Evolutionary conservation across 2,329 filamentous ascomycete genomes (phyloP).

Genomic region (Talaromyces sp.): DNA sequence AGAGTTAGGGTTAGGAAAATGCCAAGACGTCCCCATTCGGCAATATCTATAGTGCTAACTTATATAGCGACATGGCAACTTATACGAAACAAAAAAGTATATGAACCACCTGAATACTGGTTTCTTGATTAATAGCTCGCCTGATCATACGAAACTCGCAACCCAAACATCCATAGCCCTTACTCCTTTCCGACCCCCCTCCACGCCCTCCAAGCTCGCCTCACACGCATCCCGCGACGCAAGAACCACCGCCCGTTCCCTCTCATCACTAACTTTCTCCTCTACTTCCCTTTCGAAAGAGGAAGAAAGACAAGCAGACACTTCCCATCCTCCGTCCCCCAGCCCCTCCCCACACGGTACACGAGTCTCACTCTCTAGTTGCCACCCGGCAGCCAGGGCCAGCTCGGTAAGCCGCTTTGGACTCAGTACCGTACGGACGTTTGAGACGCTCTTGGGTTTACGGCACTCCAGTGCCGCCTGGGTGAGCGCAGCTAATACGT

Average conservation of each 20-base stretch:
- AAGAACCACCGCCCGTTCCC: constrained; percentile 12
- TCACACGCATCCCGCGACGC: constrained; percentile 16
- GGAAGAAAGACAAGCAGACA: constrained; percentile 16
- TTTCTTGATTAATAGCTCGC: not conserved
- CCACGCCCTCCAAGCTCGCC: constrained; percentile 11
- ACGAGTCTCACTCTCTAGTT: constrained; percentile 21
- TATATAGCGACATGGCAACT: too few species aligned
- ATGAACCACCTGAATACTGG: too few species aligned
- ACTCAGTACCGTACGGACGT: constrained; percentile 45
- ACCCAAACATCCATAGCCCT: constrained; percentile 17
- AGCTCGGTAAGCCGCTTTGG: constrained; percentile 35
- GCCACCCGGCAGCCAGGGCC: not conserved
- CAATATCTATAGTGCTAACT: too few species aligned
- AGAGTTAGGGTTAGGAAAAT: not conserved
- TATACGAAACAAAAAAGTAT: too few species aligned
- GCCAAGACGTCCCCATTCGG: not conserved
- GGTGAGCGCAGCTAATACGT: constrained; percentile 49
- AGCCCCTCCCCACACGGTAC: constrained; percentile 36
- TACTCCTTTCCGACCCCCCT: constrained; percentile 13
- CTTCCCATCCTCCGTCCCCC: constrained; percentile 47
- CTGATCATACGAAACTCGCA: constrained; percentile 12
- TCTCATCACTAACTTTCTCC: constrained; percentile 11
- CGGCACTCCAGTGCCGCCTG: constrained; percentile 29
- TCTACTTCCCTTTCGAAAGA: constrained; percentile 13
- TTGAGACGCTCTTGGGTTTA: constrained; percentile 38